A percentile compares a stretch with the other conserved stretches of the same genome.
Evolutionary conservation across 345 rosid species (phyloP).

Genomic region (Mallotus nudiflorus): DNA sequence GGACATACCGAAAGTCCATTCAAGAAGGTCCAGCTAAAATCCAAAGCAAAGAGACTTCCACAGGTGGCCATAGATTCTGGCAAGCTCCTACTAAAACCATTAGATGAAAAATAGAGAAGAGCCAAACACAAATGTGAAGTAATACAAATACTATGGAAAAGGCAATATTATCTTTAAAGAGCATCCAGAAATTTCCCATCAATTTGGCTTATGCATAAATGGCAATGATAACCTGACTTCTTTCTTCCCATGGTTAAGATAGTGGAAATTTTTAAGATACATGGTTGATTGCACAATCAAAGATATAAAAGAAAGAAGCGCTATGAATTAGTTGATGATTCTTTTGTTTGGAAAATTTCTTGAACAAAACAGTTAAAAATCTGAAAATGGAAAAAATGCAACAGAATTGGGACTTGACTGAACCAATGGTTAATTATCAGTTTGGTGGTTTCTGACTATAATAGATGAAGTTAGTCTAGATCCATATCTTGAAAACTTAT

Average conservation of each 20-base stretch:
- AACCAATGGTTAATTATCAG: too few relatives aligned
- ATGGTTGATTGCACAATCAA: not conserved
- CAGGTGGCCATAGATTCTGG: too few relatives aligned
- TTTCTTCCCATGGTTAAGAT: too few relatives aligned
- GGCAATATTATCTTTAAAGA: not conserved
- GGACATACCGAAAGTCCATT: too few relatives aligned
- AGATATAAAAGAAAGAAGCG: slow-evolving; percentile 2
- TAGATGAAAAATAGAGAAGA: not conserved
- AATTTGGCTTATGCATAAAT: not conserved
- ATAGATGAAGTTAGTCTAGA: not conserved
- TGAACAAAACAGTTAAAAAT: not conserved
- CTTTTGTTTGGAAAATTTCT: too few relatives aligned
- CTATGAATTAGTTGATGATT: not conserved
- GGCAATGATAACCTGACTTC: not conserved
- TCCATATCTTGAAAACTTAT: slow-evolving; percentile 37
- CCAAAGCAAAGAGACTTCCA: too few relatives aligned
- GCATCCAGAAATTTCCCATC: not conserved
- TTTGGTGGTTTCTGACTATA: not conserved
- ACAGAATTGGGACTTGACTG: not conserved
- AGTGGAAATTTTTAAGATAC: not conserved
- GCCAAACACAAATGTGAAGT: not conserved
- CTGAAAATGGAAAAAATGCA: not conserved
- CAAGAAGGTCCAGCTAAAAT: too few relatives aligned
- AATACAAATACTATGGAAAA: not conserved
- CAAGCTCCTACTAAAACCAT: too few relatives aligned